phyloP scores from a whole-genome alignment of 805 yeast genomes.

The Hanseniaspora mollemarum region DNA sequence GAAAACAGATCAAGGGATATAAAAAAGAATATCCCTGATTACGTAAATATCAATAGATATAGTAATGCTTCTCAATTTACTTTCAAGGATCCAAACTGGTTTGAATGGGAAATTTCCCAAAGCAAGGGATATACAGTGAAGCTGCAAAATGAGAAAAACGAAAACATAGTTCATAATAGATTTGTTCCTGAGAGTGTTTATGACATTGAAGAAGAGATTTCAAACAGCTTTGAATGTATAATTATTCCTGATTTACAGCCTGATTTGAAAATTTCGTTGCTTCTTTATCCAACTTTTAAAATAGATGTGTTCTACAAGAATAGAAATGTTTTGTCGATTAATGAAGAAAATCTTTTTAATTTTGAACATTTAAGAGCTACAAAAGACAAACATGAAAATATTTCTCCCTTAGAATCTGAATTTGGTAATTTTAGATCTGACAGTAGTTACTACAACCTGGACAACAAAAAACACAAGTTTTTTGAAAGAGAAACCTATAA shows the following conservation, averaged over 20 bases:
- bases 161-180: slow-evolving; percentile 14
- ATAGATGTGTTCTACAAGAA: slow-evolving; percentile 39
- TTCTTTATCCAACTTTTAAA: slow-evolving; percentile 38
- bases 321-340: slow-evolving; percentile 43
- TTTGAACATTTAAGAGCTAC: slow-evolving; percentile 64
- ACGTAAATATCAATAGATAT: slow-evolving; percentile 42
- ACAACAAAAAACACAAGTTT: slow-evolving; percentile 40
- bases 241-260: slow-evolving; percentile 33
- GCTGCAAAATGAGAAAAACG: slow-evolving; percentile 18
- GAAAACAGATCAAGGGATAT: slow-evolving; percentile 38
- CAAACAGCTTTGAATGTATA: background rate
- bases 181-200: slow-evolving; percentile 14
- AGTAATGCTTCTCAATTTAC: slow-evolving; percentile 52
- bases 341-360: slow-evolving; percentile 61
- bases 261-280: slow-evolving; percentile 36
- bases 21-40: slow-evolving; percentile 20
- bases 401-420: slow-evolving; percentile 49
- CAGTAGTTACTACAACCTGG: slow-evolving; percentile 30
- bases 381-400: slow-evolving; percentile 33
- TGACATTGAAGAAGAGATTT: background rate
- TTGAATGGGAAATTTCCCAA: background rate
- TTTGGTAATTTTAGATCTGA: slow-evolving; percentile 59
- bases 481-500: slow-evolving; percentile 46
- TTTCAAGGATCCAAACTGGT: slow-evolving; percentile 28
- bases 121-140: background rate